Percentiles rank a stretch among this genome's conserved stretches.
phyloP scores from a whole-genome alignment of 371 early-diverging fungal species.

The Mortierella sp. region DNA sequence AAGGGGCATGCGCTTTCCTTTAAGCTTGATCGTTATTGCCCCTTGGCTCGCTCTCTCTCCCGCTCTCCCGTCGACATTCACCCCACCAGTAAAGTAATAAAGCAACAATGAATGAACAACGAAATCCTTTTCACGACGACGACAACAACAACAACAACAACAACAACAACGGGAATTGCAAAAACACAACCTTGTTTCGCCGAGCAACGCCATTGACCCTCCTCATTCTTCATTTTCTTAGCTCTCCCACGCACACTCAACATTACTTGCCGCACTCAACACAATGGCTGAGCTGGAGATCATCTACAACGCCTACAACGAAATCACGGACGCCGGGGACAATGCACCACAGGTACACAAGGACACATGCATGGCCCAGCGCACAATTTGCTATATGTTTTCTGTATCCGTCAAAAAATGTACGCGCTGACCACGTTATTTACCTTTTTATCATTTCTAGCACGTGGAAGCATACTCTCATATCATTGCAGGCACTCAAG shows the following conservation, averaged over 20 bases:
- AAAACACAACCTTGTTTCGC: not conserved
- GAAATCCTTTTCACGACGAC: too few relatives aligned
- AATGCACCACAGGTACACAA: conserved; percentile 46
- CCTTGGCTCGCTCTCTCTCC: not conserved
- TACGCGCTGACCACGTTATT: not conserved
- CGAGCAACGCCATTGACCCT: not conserved
- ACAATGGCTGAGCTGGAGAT: conserved; percentile 51
- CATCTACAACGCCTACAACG: conserved; percentile 59
- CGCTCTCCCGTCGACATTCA: not conserved
- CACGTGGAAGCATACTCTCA: conserved; percentile 45
- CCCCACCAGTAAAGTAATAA: not conserved
- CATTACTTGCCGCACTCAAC: not conserved
- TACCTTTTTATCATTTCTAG: conserved; percentile 14
- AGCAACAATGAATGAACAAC: not conserved
- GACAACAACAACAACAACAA: too few relatives aligned
- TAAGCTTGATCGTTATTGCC: not conserved
- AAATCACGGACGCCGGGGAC: conserved; percentile 49
- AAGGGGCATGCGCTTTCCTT: too few relatives aligned
- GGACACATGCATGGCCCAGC: not conserved
- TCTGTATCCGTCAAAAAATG: not conserved
- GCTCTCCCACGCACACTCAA: not conserved
- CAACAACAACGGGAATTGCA: too few relatives aligned
- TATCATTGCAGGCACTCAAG: conserved; percentile 53
- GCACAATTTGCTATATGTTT: not conserved
- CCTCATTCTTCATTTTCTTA: not conserved